A percentile compares a stretch with the other conserved stretches of the same genome.
phyloP scores from a whole-genome alignment of 192 early-diverging fungal species.

The Backusella tarrabulga region DNA sequence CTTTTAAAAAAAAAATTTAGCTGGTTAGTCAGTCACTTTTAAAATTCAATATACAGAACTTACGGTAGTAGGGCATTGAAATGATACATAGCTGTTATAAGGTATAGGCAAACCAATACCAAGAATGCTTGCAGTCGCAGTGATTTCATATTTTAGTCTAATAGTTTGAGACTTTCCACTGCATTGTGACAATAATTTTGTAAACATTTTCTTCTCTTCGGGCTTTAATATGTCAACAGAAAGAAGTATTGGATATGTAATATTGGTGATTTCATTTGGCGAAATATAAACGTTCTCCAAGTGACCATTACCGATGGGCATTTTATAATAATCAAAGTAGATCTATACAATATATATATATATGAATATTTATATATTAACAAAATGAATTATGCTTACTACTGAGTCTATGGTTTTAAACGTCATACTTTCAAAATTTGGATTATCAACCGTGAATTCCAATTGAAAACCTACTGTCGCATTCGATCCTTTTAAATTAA shows the following conservation, averaged over 20 bases:
- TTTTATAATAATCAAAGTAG: conserved; percentile 40
- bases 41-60: neutral
- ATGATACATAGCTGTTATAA: conserved; percentile 32
- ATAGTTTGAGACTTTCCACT: conserved; percentile 31
- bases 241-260: conserved; percentile 43
- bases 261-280: conserved; percentile 30
- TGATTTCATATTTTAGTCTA: conserved; percentile 22
- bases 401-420: conserved; percentile 43
- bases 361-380: neutral
- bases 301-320: conserved; percentile 44
- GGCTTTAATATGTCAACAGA: conserved; percentile 26
- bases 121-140: conserved; percentile 21
- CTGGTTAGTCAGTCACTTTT: neutral
- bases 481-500: conserved; percentile 25
- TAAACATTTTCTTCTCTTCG: conserved; percentile 31
- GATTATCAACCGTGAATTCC: conserved; percentile 39
- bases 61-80: conserved; percentile 36
- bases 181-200: conserved; percentile 42
- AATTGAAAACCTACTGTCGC: conserved; percentile 8
- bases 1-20: neutral
- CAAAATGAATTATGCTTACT: conserved; percentile 23
- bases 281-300: conserved; percentile 40
- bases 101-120: conserved; percentile 41
- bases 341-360: conserved; percentile 31
- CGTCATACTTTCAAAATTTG: conserved; percentile 45